Evolutionary conservation across 176 grass and related monocot species (phyloP).

Genomic region (Aegilops sharonensis): DNA sequence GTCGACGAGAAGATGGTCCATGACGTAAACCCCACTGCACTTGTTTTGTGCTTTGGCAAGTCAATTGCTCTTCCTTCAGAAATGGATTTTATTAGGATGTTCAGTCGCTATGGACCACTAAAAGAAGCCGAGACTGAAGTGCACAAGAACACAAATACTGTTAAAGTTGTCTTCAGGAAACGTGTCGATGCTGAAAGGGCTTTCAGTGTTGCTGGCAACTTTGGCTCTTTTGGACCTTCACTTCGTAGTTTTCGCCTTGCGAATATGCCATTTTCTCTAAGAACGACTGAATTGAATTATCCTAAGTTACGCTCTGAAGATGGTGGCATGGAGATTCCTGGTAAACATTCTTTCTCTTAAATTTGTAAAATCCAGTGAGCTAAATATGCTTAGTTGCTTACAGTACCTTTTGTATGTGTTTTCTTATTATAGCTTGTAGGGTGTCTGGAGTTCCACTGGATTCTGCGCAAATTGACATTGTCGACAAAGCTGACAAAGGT

Average conservation of each 20-base stretch:
- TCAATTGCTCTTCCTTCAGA: conserved; percentile 61
- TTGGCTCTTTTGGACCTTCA: conserved; percentile 57
- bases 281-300: neutral
- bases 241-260: conserved; percentile 67
- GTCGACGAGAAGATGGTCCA: conserved; percentile 54
- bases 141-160: conserved; percentile 40
- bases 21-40: conserved; percentile 53
- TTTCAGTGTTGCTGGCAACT: conserved; percentile 60
- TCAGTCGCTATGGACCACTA: conserved; percentile 62
- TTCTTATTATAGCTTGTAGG: conserved; percentile 8
- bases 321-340: neutral
- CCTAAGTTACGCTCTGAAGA: conserved; percentile 14
- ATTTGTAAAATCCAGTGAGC: neutral
- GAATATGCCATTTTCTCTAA: conserved; percentile 35
- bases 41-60: conserved; percentile 53
- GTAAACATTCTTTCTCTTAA: conserved; percentile 3
- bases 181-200: conserved; percentile 68
- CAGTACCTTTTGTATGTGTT: neutral
- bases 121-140: conserved; percentile 68
- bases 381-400: conserved; percentile 22
- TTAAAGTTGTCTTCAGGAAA: conserved; percentile 72
- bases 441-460: neutral
- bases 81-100: conserved; percentile 55
- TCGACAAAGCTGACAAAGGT: neutral
- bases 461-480: conserved; percentile 7